These are phyloP conservation scores for Exophiala sp. DNA, from an alignment of 2,329 filamentous ascomycete genomes.

Conservation along the genomic window DNA sequence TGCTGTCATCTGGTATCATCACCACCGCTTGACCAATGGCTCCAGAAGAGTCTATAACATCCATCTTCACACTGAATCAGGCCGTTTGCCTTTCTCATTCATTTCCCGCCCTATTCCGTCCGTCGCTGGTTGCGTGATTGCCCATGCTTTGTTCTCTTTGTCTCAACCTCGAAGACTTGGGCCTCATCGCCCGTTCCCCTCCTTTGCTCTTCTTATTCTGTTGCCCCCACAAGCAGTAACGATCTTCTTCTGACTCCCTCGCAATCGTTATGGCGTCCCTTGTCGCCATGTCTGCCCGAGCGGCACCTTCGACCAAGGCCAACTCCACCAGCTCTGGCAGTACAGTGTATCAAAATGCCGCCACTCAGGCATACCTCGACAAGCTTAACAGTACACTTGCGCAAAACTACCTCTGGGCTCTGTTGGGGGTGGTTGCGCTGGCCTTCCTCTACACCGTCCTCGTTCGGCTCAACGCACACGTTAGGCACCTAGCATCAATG, in stretches of 20 bases:
- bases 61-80: no score
- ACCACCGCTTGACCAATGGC: no score
- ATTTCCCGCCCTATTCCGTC: neutral
- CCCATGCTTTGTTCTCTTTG: neutral
- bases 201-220: neutral
- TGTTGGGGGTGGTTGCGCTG: slow-evolving; percentile 60
- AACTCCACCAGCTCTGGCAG: slow-evolving; percentile 8
- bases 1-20: no score
- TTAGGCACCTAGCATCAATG: slow-evolving; percentile 71
- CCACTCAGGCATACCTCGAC: slow-evolving; percentile 26
- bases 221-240: slow-evolving; percentile 6
- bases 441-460: slow-evolving; percentile 66
- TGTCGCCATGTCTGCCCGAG: neutral
- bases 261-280: slow-evolving; percentile 2
- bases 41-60: no score
- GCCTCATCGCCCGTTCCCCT: neutral
- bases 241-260: neutral
- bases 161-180: slow-evolving; percentile 8
- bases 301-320: slow-evolving; percentile 1
- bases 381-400: slow-evolving; percentile 54
- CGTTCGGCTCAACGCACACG: slow-evolving; percentile 61
- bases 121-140: neutral
- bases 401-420: slow-evolving; percentile 60
- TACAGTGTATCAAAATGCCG: slow-evolving; percentile 24
- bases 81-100: no score